Conservation (phyloP, 1,284 basidiomycete genomes). For the Apiotrichum gamsii region DNA sequence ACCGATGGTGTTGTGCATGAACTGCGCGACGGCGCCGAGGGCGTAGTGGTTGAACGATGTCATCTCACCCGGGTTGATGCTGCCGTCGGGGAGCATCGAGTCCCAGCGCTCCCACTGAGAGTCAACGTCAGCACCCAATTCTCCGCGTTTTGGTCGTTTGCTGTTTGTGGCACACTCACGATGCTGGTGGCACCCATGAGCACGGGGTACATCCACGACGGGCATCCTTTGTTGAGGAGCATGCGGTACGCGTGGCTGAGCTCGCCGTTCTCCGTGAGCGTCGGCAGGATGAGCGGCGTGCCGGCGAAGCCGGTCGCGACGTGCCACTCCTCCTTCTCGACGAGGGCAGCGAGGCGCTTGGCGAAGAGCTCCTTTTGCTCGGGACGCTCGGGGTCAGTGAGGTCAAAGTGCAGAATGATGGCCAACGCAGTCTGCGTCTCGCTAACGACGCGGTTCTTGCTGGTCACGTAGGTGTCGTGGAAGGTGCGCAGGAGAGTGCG, state of each 20-base stretch:
- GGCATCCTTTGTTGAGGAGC: constrained; percentile 37
- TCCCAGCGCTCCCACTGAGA: constrained; percentile 42
- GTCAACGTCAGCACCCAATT: no score
- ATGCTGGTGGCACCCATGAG: constrained; percentile 43
- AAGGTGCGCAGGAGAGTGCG: constrained; percentile 16
- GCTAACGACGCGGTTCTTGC: constrained; percentile 23
- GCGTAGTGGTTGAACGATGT: constrained; percentile 46
- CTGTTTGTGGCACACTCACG: no score
- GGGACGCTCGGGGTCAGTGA: constrained; percentile 6
- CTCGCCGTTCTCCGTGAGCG: constrained; percentile 22
- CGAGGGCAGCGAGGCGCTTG: constrained; percentile 25
- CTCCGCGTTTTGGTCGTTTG: no score
- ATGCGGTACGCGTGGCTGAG: constrained; percentile 38
- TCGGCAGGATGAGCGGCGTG: constrained; percentile 34
- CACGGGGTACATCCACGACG: constrained; percentile 38
- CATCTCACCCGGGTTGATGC: constrained; percentile 39
- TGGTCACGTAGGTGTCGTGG: constrained; percentile 25
- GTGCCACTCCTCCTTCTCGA: constrained; percentile 24
- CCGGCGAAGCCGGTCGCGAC: constrained; percentile 40
- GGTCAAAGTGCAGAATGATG: constrained; percentile 26
- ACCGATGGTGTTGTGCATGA: constrained; percentile 34
- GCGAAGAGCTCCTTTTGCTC: not conserved
- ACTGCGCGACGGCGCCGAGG: constrained; percentile 35
- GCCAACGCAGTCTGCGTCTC: constrained; percentile 37
- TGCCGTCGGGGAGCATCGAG: constrained; percentile 30